phyloP scores from a whole-genome alignment of 2,329 filamentous ascomycete species.

The Epichloe bromicola region DNA sequence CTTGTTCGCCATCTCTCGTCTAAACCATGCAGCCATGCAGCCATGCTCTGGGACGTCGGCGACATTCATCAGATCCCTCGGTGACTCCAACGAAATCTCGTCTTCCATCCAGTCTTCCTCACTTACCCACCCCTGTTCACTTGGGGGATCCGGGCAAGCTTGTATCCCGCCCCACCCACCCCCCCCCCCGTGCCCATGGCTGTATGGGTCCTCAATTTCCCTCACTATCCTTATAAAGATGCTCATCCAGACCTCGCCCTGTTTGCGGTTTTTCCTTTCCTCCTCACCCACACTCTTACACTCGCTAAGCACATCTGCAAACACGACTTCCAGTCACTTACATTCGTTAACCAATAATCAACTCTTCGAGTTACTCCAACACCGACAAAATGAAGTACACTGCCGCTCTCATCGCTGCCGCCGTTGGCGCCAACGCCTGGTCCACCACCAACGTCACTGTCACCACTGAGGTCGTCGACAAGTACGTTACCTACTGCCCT shows the following conservation, averaged over 20 bases:
- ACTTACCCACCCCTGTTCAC: conserved; percentile 4
- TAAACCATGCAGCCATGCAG: background rate
- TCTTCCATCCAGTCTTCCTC: background rate
- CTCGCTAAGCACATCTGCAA: conserved; percentile 26
- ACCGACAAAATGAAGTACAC: conserved; percentile 54
- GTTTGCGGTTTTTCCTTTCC: conserved; percentile 18
- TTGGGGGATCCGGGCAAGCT: background rate
- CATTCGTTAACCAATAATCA: conserved; percentile 35
- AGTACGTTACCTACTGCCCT: conserved; percentile 62
- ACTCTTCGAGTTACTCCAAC: conserved; percentile 28
- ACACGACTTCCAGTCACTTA: conserved; percentile 44
- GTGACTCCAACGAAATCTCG: conserved; percentile 3
- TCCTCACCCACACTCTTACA: conserved; percentile 38
- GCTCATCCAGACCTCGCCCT: conserved; percentile 24
- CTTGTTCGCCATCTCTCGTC: background rate
- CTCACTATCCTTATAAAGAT: conserved; percentile 33
- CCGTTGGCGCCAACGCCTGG: conserved; percentile 17
- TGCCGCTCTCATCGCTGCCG: conserved; percentile 37
- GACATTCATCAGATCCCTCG: background rate
- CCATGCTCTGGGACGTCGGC: background rate
- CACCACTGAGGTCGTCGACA: conserved; percentile 52
- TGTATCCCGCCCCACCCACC: background rate
- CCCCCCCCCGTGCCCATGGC: conserved; percentile 6
- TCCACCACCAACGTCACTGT: conserved; percentile 34
- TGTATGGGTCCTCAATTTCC: conserved; percentile 6